Evolutionary conservation across 2,329 filamentous ascomycete genomes (phyloP).

Genomic region (Fusarium anthophilum): DNA sequence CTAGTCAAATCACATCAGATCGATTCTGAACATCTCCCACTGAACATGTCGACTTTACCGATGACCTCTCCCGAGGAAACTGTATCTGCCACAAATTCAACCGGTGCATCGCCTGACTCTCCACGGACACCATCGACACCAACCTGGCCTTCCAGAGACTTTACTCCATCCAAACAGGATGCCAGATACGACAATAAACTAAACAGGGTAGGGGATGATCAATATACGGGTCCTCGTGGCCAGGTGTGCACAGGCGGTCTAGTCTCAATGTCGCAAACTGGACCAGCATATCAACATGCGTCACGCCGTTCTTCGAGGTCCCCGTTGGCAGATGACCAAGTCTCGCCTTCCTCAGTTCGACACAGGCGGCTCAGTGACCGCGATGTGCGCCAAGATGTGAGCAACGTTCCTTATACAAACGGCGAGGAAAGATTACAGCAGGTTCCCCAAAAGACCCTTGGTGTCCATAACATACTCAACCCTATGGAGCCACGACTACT

Average conservation of each 20-base stretch:
- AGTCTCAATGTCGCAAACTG: conserved; percentile 72
- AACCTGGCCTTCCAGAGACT: conserved; percentile 42
- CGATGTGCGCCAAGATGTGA: conserved; percentile 38
- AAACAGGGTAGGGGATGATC: conserved; percentile 50
- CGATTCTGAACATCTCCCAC: no score
- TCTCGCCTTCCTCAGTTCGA: conserved; percentile 38
- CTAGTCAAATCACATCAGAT: no score
- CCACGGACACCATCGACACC: conserved; percentile 49
- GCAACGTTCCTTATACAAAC: conserved; percentile 34
- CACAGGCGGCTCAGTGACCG: conserved; percentile 30
- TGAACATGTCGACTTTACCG: no score
- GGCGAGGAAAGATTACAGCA: conserved; percentile 37
- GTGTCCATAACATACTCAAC: no score
- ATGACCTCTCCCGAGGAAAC: not conserved
- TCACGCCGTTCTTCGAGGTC: conserved; percentile 61
- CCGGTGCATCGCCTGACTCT: conserved; percentile 47
- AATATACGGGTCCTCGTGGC: conserved; percentile 66
- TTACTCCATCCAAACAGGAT: conserved; percentile 30
- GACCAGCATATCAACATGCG: conserved; percentile 64
- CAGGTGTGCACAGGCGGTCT: conserved; percentile 64
- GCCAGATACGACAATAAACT: conserved; percentile 37
- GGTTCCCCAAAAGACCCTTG: no score
- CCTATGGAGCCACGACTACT: no score
- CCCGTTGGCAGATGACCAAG: conserved; percentile 49
- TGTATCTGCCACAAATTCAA: conserved; percentile 45